Base-by-base conservation (phyloP, 768 basidiomycete species). In the Rhodotorula toruloides region DNA sequence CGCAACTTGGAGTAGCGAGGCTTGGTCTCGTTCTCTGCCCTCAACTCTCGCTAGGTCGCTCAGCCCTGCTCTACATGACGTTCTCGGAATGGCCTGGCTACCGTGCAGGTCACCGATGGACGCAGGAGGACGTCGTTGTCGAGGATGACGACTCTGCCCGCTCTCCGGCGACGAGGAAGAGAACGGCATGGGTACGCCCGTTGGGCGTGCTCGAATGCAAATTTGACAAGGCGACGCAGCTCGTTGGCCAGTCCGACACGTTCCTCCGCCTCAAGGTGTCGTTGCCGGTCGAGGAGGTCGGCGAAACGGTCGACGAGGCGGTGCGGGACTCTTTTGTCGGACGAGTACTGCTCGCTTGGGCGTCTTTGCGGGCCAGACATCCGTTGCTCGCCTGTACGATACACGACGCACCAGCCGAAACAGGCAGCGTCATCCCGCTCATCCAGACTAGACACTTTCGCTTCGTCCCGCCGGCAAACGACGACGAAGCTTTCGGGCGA, bases 71-170 rank as follows among this genome's bases (percentile, higher is more conserved):
- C 46, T 2, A 22, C 21, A 58, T 58, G 56, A 61, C 31, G 22
- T 67, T 42, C 42, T 67, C 65, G 17, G n/a, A 39, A 9, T 61
- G 42, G 59, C 65, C 65, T 7, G 65, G 65, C 22, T 67, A 61
- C 56, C 43, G 36, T 10, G 48, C 60, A 0, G 60, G 60, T 12
- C 36, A 61, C 42, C 39, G 34, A 21, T 67, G 65, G 65, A 1
- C 36, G 5, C 16, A 22, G 39, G 54, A 37, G 12, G 34, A 14
- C 37, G 16, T 13, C 25, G 42, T 1, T 39, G 14, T 1, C 36
- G 2, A 17, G 21, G 25, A 11, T 29, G 44, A 39, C 54, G 39
- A 12, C 40, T 17, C 12, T 39, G 27, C 6, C 7, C 27, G n/a
- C 4, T 2, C 44, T n/a, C 21, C 44, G 13, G 25, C 13, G 22